Conservation (phyloP, 2,329 filamentous ascomycete species). For the Trichoderma aggressivum region DNA sequence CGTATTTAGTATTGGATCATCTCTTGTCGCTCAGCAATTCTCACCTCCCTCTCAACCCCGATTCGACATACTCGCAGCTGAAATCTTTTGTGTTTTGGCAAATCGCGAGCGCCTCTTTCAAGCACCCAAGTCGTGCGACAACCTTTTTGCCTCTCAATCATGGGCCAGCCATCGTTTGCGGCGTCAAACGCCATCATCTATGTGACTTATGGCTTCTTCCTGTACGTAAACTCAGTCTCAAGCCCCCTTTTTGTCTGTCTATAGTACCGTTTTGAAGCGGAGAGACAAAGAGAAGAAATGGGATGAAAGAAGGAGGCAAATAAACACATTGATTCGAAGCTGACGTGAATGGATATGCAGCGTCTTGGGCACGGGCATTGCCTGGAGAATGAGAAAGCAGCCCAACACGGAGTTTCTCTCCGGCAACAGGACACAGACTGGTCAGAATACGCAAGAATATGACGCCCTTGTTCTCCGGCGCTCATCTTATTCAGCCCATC, state of each 20-base stretch:
- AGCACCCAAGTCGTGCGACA: background rate
- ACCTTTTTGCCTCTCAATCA: constrained; percentile 34
- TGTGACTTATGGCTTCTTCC: constrained; percentile 70
- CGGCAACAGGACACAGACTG: constrained; percentile 78
- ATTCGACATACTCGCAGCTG: background rate
- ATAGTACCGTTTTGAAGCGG: background rate
- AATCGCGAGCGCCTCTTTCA: background rate
- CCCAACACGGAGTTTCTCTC: constrained; percentile 69
- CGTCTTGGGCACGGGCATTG: constrained; percentile 58
- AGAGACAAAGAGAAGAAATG: too few relatives aligned
- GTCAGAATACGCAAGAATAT: constrained; percentile 47
- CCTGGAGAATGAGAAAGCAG: constrained; percentile 59
- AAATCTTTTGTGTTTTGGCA: background rate
- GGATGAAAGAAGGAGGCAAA: background rate
- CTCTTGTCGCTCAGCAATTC: background rate
- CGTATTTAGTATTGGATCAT: background rate
- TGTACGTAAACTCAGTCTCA: constrained; percentile 50
- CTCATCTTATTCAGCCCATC: background rate
- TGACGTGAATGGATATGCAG: constrained; percentile 39
- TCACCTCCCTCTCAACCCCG: background rate
- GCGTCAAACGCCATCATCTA: constrained; percentile 84
- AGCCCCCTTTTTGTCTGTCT: background rate
- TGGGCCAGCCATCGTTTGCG: constrained; percentile 71
- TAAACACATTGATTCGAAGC: background rate
- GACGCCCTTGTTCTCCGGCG: background rate